Evolutionary conservation across 345 rosid species (phyloP).

Genomic region (Cardamine chenopodiifolia): DNA sequence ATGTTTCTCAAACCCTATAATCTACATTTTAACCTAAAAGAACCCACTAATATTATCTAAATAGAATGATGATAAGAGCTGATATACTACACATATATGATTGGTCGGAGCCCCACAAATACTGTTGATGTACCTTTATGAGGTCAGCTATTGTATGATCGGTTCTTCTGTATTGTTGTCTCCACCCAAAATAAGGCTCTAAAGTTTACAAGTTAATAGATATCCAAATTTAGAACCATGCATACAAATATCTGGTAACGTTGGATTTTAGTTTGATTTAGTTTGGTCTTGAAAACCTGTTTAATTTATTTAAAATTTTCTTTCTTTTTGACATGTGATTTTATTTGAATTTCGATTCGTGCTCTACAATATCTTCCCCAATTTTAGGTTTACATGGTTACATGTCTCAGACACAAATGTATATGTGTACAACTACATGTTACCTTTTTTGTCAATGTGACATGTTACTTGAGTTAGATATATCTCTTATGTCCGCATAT

Average conservation of each 20-base stretch:
- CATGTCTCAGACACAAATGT: background rate
- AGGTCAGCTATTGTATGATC: constrained; percentile 25
- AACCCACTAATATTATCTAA: background rate
- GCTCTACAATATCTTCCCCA: background rate
- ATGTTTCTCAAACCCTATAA: background rate
- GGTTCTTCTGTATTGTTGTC: constrained; percentile 12
- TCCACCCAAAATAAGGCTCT: constrained; percentile 22
- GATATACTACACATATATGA: constrained; percentile 18
- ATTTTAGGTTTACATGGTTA: background rate
- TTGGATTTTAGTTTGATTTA: background rate
- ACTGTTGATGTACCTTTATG: constrained; percentile 32
- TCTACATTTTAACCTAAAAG: background rate
- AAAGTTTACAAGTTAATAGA: constrained; percentile 2
- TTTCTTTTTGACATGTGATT: background rate
- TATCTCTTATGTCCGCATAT: background rate
- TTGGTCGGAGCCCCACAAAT: constrained; percentile 34
- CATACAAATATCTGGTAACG: background rate
- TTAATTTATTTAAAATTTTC: background rate
- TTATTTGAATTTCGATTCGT: background rate
- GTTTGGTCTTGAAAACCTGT: background rate
- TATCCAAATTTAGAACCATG: constrained; percentile 16
- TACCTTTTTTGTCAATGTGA: too few relatives aligned
- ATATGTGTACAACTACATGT: too few relatives aligned
- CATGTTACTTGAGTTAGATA: constrained; percentile 3
- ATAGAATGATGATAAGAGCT: constrained; percentile 10